Base-by-base conservation (phyloP, 805 yeast genomes). In the Kodamaea leandrae region DNA sequence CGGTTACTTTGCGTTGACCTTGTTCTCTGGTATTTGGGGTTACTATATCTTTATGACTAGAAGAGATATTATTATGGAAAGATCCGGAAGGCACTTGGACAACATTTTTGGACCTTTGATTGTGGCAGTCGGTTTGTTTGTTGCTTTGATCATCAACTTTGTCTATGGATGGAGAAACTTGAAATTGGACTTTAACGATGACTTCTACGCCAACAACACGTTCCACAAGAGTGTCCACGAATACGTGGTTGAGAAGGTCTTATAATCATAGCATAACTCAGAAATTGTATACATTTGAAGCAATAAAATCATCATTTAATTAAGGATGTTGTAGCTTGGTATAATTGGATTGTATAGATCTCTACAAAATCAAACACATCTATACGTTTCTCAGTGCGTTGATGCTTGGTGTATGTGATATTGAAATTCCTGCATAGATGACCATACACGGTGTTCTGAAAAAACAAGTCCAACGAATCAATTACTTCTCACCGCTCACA, bases 11-110 rank as follows among this genome's bases (percentile, higher is more conserved):
- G 82, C 64, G 0, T 69, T 93, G 52, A 88, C 98, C 0, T 50
- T 91, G 15, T 89, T 90, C 60, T 73, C 88, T 32, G 91, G 95
- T 33, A 51, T 78, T 19, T 91, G 99, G 99, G 96, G 96, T 19
- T 91, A 88, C 64, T 73, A 68, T 46, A 79, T 85, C 41, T 91
- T 86, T 64, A 65, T 78, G 57, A 73, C 70, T 50, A 78, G 99
- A 58, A 69, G 90, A 49, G 72, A 71, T 24, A 74, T 83, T 42
- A 93, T 91, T 58, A 78, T 74, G 59, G 82, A 80, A 60, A 80
- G 98, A 62, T 83, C 89, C 19, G 95, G 91, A 37, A 77, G 76
- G 52, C 97, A 90, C 62, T 72, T 91, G 53, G 98, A 91, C 66
- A 90, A 87, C 35, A 82, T 95, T 39, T 55, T 85, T 42, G 99